These are phyloP conservation scores for Hydnomerulius pinastri DNA, from an alignment of 768 basidiomycete genomes.

Conservation along the genomic window DNA sequence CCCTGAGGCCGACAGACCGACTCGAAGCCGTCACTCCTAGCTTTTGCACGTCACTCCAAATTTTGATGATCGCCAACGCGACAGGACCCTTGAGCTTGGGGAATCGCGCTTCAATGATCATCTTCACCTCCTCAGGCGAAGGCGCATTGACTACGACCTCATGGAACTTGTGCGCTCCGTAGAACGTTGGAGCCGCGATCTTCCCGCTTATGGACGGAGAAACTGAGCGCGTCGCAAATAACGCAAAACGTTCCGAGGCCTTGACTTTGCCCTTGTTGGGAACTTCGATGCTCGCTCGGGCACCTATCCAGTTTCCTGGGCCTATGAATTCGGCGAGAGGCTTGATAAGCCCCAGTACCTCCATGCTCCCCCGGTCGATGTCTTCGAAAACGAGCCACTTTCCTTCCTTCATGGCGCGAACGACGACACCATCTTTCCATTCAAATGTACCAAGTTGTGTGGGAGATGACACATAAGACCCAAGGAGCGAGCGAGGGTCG, in stretches of 20 bases:
- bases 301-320: constrained; percentile 74
- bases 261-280: constrained; percentile 74
- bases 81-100: constrained; percentile 54
- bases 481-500: constrained; percentile 89
- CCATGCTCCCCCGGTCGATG: constrained; percentile 86
- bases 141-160: constrained; percentile 69
- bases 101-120: constrained; percentile 71
- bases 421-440: constrained; percentile 93
- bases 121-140: constrained; percentile 61
- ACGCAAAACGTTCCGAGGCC: constrained; percentile 76
- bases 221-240: constrained; percentile 88
- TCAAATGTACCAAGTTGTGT: constrained; percentile 86
- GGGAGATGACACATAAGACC: constrained; percentile 89
- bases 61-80: constrained; percentile 52
- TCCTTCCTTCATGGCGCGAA: constrained; percentile 87
- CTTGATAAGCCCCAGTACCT: constrained; percentile 86
- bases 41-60: constrained; percentile 67
- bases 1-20: constrained; percentile 70
- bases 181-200: constrained; percentile 68
- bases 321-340: constrained; percentile 77
- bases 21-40: constrained; percentile 54
- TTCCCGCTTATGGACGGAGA: constrained; percentile 45
- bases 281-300: constrained; percentile 64
- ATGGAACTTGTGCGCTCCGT: constrained; percentile 82
- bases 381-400: constrained; percentile 93